These are phyloP conservation scores for Termitomyces bulborhizus DNA, from an alignment of 768 basidiomycete species.

Conservation along the genomic window DNA sequence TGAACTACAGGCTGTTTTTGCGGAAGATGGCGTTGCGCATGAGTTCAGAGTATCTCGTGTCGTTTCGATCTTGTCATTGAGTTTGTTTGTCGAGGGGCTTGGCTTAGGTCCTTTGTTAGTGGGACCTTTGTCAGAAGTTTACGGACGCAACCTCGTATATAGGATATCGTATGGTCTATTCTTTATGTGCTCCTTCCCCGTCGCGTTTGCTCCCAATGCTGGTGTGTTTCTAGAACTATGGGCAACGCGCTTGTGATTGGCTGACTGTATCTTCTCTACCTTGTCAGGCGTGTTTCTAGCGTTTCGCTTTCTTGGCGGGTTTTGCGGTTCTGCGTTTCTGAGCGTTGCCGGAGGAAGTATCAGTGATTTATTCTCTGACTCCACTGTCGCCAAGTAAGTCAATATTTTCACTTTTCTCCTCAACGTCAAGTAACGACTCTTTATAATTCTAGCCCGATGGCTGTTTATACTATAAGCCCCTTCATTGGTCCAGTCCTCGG, in stretches of 20 bases:
- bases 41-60: slow-evolving; percentile 41
- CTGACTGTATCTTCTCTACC: not conserved
- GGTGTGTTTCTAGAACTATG: slow-evolving; percentile 29
- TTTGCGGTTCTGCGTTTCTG: slow-evolving; percentile 49
- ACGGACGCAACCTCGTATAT: slow-evolving; percentile 64
- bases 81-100: slow-evolving; percentile 54
- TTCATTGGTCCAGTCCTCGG: slow-evolving; percentile 50
- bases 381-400: slow-evolving; percentile 53
- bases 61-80: slow-evolving; percentile 48
- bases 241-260: not conserved
- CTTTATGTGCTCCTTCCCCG: slow-evolving; percentile 61
- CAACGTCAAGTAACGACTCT: no score
- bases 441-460: slow-evolving; percentile 35
- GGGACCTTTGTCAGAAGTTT: slow-evolving; percentile 49
- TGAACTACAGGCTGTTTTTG: slow-evolving; percentile 44
- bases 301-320: slow-evolving; percentile 49
- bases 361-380: slow-evolving; percentile 50
- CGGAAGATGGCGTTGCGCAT: slow-evolving; percentile 51
- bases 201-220: slow-evolving; percentile 66
- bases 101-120: slow-evolving; percentile 50
- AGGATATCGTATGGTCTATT: slow-evolving; percentile 52
- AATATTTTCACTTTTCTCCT: not conserved
- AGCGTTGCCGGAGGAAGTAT: slow-evolving; percentile 54
- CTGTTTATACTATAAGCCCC: slow-evolving; percentile 48
- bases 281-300: slow-evolving; percentile 50